Conservation (phyloP, 2,329 filamentous ascomycete species). For the Colletotrichum camelliae region DNA sequence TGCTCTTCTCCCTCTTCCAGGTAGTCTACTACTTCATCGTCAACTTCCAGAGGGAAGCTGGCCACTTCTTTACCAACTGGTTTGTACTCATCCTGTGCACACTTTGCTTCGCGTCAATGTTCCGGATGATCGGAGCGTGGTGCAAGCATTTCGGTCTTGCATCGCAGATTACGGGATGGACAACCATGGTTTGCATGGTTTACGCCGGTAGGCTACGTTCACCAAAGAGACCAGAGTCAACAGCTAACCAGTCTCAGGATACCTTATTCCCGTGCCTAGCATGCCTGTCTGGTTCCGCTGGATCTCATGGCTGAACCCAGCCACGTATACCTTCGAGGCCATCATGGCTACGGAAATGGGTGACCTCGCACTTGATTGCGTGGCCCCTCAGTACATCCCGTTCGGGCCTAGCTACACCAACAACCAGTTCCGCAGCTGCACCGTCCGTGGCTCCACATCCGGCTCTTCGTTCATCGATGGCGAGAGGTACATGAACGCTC, state of each 20-base stretch:
- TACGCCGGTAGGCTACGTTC: constrained; percentile 49
- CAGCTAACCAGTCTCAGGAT: constrained; percentile 41
- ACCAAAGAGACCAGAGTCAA: constrained; percentile 17
- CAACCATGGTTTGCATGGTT: constrained; percentile 65
- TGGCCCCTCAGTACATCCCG: constrained; percentile 3
- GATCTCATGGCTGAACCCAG: constrained; percentile 77
- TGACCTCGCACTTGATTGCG: constrained; percentile 45
- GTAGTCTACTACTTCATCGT: constrained; percentile 63
- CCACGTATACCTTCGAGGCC: constrained; percentile 76
- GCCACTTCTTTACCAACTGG: constrained; percentile 77
- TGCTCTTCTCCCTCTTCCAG: constrained; percentile 55
- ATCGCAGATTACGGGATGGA: constrained; percentile 54
- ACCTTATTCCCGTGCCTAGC: constrained; percentile 52
- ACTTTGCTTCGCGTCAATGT: constrained; percentile 76
- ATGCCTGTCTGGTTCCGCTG: constrained; percentile 78
- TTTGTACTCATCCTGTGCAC: constrained; percentile 71
- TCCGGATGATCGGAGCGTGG: constrained; percentile 73
- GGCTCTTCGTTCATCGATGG: constrained; percentile 29
- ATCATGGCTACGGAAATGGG: constrained; percentile 74
- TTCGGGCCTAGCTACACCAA: not conserved
- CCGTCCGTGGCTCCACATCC: not conserved
- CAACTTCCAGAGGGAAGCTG: constrained; percentile 59
- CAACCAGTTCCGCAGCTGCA: not conserved
- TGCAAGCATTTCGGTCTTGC: constrained; percentile 69
- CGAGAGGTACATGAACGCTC: constrained; percentile 7